Conservation (phyloP, 352 stramenopile species). For the Pythium folliculosum region DNA sequence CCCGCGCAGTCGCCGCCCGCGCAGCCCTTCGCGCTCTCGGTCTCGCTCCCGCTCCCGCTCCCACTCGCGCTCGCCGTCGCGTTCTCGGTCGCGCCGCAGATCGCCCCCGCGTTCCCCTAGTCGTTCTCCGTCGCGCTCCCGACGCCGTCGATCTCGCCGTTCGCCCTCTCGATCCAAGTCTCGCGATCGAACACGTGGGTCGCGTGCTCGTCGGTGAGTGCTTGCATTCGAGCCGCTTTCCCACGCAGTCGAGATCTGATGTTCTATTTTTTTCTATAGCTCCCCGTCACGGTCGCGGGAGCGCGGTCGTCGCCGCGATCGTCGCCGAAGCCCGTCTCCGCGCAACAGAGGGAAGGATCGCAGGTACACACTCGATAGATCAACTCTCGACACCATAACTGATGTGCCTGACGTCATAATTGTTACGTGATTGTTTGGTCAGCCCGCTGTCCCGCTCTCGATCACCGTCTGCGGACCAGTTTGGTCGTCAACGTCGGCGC, state of each 20-base stretch:
- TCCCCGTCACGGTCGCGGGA: constrained; percentile 13
- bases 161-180: constrained; percentile 26
- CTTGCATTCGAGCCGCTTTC: neutral
- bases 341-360: neutral
- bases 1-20: constrained; percentile 6
- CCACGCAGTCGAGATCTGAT: neutral
- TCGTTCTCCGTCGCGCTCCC: constrained; percentile 31
- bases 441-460: constrained; percentile 1
- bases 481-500: constrained; percentile 17
- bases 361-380: neutral
- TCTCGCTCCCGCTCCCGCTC: constrained; percentile 10
- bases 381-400: too few relatives aligned
- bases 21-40: constrained; percentile 31
- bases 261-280: constrained; percentile 2
- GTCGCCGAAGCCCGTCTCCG: constrained; percentile 6
- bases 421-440: neutral
- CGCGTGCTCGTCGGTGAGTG: constrained; percentile 12
- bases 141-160: constrained; percentile 27
- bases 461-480: constrained; percentile 22
- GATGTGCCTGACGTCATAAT: neutral
- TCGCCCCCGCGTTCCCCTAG: constrained; percentile 14
- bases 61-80: constrained; percentile 13
- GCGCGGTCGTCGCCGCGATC: neutral
- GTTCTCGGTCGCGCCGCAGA: constrained; percentile 14
- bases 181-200: constrained; percentile 1